A percentile compares a stretch with the other conserved stretches of the same genome.
These are phyloP conservation scores for Tricholoma sp. DNA, from an alignment of 768 basidiomycete genomes.

Conservation along the genomic window DNA sequence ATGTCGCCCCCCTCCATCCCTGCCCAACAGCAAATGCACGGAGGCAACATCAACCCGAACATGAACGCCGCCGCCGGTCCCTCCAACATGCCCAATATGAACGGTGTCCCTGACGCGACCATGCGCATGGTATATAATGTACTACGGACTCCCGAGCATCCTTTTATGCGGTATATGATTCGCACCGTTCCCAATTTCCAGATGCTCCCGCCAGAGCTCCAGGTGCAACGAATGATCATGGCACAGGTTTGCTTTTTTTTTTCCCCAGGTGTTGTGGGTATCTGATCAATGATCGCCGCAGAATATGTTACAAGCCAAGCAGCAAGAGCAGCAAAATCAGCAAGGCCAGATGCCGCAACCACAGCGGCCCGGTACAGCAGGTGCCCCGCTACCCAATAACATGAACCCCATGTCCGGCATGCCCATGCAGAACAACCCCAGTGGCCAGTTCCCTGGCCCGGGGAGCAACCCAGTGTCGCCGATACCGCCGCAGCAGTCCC, in stretches of 20 bases:
- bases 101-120: slow-evolving; percentile 15
- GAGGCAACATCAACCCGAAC: slow-evolving; percentile 12
- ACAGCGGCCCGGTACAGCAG: slow-evolving; percentile 8
- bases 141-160: slow-evolving; percentile 53
- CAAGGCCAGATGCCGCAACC: slow-evolving; percentile 17
- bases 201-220: slow-evolving; percentile 42
- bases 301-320: slow-evolving; percentile 10
- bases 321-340: slow-evolving; percentile 23
- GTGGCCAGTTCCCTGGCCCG: slow-evolving; percentile 1
- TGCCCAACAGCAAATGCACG: slow-evolving; percentile 5
- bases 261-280: background rate
- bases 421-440: slow-evolving; percentile 14
- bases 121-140: slow-evolving; percentile 38
- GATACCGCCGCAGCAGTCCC: slow-evolving; percentile 10
- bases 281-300: background rate
- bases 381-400: slow-evolving; percentile 2
- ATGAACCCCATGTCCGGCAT: slow-evolving; percentile 10
- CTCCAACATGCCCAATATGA: slow-evolving; percentile 15
- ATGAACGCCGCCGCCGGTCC: slow-evolving; percentile 17
- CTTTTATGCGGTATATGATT: slow-evolving; percentile 52
- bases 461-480: slow-evolving; percentile 19
- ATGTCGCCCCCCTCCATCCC: slow-evolving; percentile 37
- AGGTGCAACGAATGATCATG: slow-evolving; percentile 54
- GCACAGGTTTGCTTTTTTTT: slow-evolving; percentile 39
- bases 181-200: slow-evolving; percentile 50